Evolutionary conservation across 495 filamentous ascomycete species (phyloP), one percentile per base, ranked within the genome.

Genomic region (Aspergillus bridgeri): DNA sequence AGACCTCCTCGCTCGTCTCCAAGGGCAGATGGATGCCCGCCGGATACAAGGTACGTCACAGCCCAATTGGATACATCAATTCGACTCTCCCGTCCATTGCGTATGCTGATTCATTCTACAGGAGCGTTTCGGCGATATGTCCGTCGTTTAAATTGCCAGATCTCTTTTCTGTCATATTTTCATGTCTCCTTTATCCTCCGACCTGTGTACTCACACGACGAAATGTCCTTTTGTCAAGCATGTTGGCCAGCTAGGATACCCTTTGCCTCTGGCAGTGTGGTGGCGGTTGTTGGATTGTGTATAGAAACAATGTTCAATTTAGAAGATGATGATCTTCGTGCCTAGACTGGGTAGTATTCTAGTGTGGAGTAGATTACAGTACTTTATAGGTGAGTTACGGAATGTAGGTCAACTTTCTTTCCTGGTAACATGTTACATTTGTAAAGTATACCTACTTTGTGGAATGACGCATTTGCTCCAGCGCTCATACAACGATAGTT

Each of bases 41-140:
- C 49, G 95, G 95, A 70, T 99, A 99, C 88, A 96, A 96, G 91
- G 92, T 91, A 76, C 59, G 85, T 23, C 22, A 0, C 18, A 23
- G 17, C 19, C 4, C 18, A 44, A 20, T 9, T 13, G 20, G 4
- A 25, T 18, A 18, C 18, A 18, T 9, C 8, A 29, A 1, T 1
- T 1, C 1, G 8, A 44, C 2, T 1, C 5, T 27, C 42, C 13
- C 0, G 13, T 27, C 13, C 19, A 42, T 19, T 46, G 7, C 23
- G 24, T 25, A 46, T 38, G 22, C 44, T 56, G 17, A 57, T 42
- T 52, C 44, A 17, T 42, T 29, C 23, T 65, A 49, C 64, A 96
- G 92, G 93, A 98, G 86, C 96, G 90, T 85, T 98, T 98, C 82
- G 93, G 93, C 81, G 91, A 98, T 72, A 86, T 97, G 62, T 91